These are phyloP conservation scores for Colletotrichum falcatum DNA, from an alignment of 2,329 filamentous ascomycete genomes.

Conservation along the genomic window DNA sequence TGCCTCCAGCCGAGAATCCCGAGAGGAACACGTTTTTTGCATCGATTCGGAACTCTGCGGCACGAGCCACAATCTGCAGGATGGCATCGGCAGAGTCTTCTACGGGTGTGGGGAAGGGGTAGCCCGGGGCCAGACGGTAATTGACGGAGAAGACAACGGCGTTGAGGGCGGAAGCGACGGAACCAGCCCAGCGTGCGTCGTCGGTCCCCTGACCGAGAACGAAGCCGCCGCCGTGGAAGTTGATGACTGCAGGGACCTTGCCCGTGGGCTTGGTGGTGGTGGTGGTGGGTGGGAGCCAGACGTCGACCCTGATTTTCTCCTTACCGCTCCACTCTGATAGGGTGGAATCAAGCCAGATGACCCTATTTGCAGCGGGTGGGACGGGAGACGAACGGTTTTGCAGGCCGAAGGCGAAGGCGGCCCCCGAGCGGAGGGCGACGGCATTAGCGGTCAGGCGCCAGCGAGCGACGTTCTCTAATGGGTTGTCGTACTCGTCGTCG, in stretches of 20 bases:
- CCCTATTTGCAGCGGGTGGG: slow-evolving; percentile 53
- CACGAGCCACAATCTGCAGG: slow-evolving; percentile 68
- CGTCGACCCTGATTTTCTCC: slow-evolving; percentile 60
- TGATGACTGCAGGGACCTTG: slow-evolving; percentile 57
- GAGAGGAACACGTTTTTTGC: slow-evolving; percentile 66
- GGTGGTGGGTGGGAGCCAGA: slow-evolving; percentile 52
- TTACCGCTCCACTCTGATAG: slow-evolving; percentile 52
- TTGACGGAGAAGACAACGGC: slow-evolving; percentile 73
- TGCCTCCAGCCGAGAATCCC: slow-evolving; percentile 74
- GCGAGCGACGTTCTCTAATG: slow-evolving; percentile 57
- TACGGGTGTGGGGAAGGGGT: slow-evolving; percentile 73
- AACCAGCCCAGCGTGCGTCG: slow-evolving; percentile 70
- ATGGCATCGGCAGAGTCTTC: slow-evolving; percentile 75
- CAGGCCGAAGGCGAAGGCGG: slow-evolving; percentile 57
- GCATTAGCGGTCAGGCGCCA: slow-evolving; percentile 58
- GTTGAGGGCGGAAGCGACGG: slow-evolving; percentile 63
- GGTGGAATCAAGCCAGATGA: slow-evolving; percentile 58
- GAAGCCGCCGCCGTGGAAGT: slow-evolving; percentile 77
- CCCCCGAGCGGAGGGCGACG: slow-evolving; percentile 58
- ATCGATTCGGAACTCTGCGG: slow-evolving; percentile 69
- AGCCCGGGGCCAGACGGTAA: slow-evolving; percentile 75
- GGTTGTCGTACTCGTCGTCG: slow-evolving; percentile 56
- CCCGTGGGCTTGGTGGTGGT: slow-evolving; percentile 4
- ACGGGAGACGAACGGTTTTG: slow-evolving; percentile 54
- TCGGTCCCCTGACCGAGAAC: slow-evolving; percentile 72